Base-by-base conservation (phyloP, 73 alveolate species). In the Paramecium biaurelia region DNA sequence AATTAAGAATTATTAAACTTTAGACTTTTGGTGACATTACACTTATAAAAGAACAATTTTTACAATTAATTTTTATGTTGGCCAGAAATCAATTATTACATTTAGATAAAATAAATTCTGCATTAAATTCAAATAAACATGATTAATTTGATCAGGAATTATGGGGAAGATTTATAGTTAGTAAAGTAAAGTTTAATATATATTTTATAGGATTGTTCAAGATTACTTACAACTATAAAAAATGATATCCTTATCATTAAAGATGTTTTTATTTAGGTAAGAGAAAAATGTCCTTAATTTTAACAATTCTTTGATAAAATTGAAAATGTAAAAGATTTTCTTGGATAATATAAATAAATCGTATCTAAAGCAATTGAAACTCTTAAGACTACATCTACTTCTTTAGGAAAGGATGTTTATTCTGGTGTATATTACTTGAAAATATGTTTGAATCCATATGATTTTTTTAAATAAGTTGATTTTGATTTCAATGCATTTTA, bases 401-500 rank as follows among this genome's bases (percentile, higher is more conserved):
- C 70, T 26, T 38, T 70, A 24, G 94, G 94, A 7, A 89, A 72
- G 34, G 94, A 89, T 45, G 87, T 68, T 23, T 89, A 58, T 57
- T 43, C 74, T 35, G 47, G 90, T 43, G 5, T 79, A 18, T 79
- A 24, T 89, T 89, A 89, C 53, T 70, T 89, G 53, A 89, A 70
- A 21, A 82, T 89, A 43, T 89, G 94, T 45, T 37, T 70, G 53
- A 89, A 89, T 43, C 94, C 94, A 43, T 89, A 89, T 70, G 92
- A 70, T n/a, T 58, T 35, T 23, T 89, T 89, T 47, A 89, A 68
- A 72, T 43, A 32, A 15, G 70, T 82, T 14, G 70, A 57, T 5
- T 89, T 89, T 38, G 94, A 89, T 89, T 89, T 89, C 87, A 89
- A 89, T 70, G 56, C 70, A 43, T 89, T 89, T 82, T 89, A 89